Evolutionary conservation across 148 eudicot species (phyloP), one percentile per base, ranked within the genome.

Genomic region (Mesembryanthemum crystallinum): DNA sequence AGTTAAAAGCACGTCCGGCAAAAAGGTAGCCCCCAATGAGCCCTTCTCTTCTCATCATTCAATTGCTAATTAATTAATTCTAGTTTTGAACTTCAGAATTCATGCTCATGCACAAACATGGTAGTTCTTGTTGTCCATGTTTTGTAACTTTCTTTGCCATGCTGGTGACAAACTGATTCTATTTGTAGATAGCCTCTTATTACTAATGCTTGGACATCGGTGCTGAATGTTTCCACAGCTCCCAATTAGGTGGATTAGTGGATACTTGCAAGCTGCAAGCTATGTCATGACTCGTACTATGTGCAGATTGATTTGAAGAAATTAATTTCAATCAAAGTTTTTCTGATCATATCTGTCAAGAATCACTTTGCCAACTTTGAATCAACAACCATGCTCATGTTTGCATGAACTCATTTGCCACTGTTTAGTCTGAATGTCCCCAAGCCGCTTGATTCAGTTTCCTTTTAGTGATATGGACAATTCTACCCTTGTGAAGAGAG

Each of bases 1-100:
- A 95, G 77, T 33, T 90, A 45, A 95, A 95, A 79, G 85, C 99
- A 67, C 99, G 97, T n/a, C 99, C 99, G 1, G 77, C 92, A 25
- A 95, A 95, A 79, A 95, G 99, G 99, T 95, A 87, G 57, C 64
- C 71, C 63, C 59, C 52, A 27, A 52, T 39, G 51, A 51, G 29
- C 60, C 37, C 29, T 25, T 51, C 39, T 43, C 32, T 59, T 67
- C 32, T 37, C 18, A 23, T 65, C 15, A 4, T 72, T 42, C 45
- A 27, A 67, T 45, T 65, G 37, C 33, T 23, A 3, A n/a, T 13
- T 17, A 14, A 32, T 39, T 21, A 17, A 35, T 28, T 69, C 7
- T 61, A 63, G 27, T 39, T 28, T 24, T 37, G 17, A 47, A 15
- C 64, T 60, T 55, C 12, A 33, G 8, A 33, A 39, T 30, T 45